Base-by-base conservation (phyloP, 352 stramenopile genomes). In the Phytopythium cucurbitacearum region DNA sequence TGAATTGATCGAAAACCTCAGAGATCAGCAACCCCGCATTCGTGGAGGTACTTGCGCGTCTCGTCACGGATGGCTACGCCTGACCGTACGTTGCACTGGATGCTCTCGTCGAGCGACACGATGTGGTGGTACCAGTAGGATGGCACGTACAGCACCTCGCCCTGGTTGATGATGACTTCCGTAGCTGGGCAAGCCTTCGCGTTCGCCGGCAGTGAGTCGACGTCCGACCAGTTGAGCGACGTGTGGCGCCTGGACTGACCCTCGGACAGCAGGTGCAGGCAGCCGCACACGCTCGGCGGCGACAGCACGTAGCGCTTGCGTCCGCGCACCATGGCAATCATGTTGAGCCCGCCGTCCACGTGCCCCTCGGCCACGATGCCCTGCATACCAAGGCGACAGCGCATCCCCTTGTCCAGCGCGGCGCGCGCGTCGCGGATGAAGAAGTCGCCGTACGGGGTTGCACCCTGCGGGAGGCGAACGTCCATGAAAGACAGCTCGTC, bases 111-210 rank as follows among this genome's bases (percentile, higher is more conserved):
- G 10, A 98, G 71, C 40, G 87, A 96, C 6, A 98, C 85, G 62
- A 99, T 98, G 62, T 95, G 96, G 67, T 99, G 95, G 64, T 98
- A 97, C 89, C 91, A 98, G 55, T 77, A 88, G 7, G 91, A 97
- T 7, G 95, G 95, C 33, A 98, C 64, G 67, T 98, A 98, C 32
- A 98, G 60, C 7, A 97, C 89, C 69, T 99, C 95, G 5, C 96
- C 96, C 1, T 84, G 73, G 15, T 81, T 82, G 33, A 98, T 65
- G 3, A 98, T 74, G 7, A 98, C 92, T 58, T 99, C 95, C 6
- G 90, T 93, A 8, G 73, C 70, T 7, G 67, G 72, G 28, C 89
- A 94, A 35, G 85, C 57, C 12, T 73, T 58, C 16, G 60, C 60
- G 1, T 67, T 48, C n/a, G 63, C 44, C 3, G 69, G 47, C 33